Evolutionary conservation across 2,329 filamentous ascomycete genomes (phyloP).

Genomic region (Alternaria ventricosa): DNA sequence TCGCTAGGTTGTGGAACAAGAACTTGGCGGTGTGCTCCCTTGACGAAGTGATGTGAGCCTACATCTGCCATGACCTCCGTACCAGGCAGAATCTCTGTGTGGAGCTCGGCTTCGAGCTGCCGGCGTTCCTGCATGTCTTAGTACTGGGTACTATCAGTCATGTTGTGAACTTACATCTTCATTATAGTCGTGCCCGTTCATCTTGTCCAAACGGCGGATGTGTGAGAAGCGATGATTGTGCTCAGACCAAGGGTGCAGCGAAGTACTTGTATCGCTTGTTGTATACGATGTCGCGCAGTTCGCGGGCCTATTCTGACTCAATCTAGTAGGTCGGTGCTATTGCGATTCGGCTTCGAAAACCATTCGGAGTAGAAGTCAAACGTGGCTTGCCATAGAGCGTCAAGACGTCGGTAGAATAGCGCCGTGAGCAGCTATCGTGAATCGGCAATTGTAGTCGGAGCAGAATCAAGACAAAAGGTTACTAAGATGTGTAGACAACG

Average conservation of each 20-base stretch:
- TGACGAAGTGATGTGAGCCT: slow-evolving; percentile 69
- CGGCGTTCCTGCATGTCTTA: slow-evolving; percentile 47
- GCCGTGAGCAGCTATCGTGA: neutral
- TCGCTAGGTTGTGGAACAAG: slow-evolving; percentile 62
- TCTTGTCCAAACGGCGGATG: neutral
- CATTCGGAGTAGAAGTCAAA: neutral
- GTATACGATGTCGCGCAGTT: neutral
- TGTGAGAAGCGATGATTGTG: neutral
- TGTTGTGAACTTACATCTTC: slow-evolving; percentile 12
- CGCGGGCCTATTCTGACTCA: neutral
- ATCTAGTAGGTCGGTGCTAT: neutral
- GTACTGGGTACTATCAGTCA: neutral
- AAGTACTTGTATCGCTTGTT: neutral
- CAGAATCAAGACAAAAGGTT: neutral
- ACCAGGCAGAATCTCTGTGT: slow-evolving; percentile 62
- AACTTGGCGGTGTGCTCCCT: slow-evolving; percentile 53
- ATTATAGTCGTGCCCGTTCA: slow-evolving; percentile 13
- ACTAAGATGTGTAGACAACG: neutral
- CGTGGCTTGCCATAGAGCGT: neutral
- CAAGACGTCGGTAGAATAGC: neutral
- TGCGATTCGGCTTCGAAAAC: neutral
- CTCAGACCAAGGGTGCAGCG: neutral
- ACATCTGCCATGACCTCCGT: slow-evolving; percentile 68
- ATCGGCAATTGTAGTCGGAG: slow-evolving; percentile 1
- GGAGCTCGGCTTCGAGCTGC: slow-evolving; percentile 60